phyloP scores from a whole-genome alignment of 108 stramenopile genomes.

The Bacterosira constricta region DNA sequence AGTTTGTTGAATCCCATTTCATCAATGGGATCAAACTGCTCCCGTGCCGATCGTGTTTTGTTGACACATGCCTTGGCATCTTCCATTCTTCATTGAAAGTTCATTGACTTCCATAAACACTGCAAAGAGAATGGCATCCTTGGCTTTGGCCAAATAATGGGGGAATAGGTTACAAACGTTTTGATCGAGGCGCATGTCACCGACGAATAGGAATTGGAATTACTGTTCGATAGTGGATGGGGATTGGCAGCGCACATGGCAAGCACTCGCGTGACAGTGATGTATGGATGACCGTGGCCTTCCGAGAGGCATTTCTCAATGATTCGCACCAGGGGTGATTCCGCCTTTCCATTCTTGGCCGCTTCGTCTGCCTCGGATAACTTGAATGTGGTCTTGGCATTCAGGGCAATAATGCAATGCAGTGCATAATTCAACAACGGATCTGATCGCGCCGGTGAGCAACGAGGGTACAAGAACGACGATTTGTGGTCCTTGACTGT shows the following conservation, averaged over 20 bases:
- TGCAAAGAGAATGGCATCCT: conserved; percentile 52
- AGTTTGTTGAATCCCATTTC: conserved; percentile 45
- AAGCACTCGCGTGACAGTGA: conserved; percentile 51
- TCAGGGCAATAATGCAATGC: conserved; percentile 65
- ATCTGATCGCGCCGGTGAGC: conserved; percentile 53
- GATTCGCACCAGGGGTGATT: conserved; percentile 34
- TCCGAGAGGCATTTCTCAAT: conserved; percentile 34
- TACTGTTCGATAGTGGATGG: conserved; percentile 4
- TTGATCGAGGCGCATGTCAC: conserved; percentile 47
- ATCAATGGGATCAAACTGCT: conserved; percentile 32
- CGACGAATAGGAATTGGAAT: conserved; percentile 27
- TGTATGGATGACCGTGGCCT: conserved; percentile 31
- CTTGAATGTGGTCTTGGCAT: conserved; percentile 51
- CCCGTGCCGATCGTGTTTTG: conserved; percentile 42
- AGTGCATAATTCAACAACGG: conserved; percentile 56
- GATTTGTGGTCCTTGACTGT: conserved; percentile 49
- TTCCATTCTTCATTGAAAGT: conserved; percentile 37
- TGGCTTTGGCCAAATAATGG: conserved; percentile 32
- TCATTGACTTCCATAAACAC: conserved; percentile 65
- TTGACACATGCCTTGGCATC: conserved; percentile 32
- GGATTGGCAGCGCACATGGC: conserved; percentile 68
- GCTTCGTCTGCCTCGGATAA: conserved; percentile 28
- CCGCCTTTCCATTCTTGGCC: conserved; percentile 3
- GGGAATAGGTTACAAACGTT: conserved; percentile 55
- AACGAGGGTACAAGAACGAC: conserved; percentile 56